Conservation (phyloP, 208 protist genomes). For the Leishmania major region DNA sequence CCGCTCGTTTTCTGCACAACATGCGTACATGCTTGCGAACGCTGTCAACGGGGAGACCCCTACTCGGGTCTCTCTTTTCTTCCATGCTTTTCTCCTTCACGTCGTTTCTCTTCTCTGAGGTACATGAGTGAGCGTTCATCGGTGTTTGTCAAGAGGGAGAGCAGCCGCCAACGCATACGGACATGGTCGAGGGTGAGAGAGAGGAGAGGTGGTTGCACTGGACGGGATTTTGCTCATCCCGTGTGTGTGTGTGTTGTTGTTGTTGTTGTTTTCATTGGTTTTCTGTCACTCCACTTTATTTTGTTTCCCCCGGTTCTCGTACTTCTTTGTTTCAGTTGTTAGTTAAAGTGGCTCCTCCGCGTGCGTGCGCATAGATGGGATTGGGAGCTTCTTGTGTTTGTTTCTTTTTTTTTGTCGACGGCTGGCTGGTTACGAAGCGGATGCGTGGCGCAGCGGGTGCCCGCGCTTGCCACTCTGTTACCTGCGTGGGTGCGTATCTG, state of each 20-base stretch:
- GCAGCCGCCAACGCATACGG: neutral
- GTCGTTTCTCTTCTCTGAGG: neutral
- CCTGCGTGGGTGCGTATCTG: neutral
- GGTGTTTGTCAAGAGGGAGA: neutral
- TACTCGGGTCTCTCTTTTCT: neutral
- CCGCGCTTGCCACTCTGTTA: neutral
- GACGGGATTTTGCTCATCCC: neutral
- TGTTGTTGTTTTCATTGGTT: neutral
- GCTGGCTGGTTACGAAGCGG: neutral
- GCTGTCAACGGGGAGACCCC: neutral
- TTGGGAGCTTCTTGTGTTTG: neutral
- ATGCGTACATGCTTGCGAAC: neutral
- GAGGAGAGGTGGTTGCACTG: neutral
- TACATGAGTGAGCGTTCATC: neutral
- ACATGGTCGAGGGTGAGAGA: neutral
- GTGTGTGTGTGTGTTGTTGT: neutral
- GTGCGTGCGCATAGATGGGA: neutral
- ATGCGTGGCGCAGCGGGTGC: neutral
- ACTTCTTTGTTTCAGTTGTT: neutral
- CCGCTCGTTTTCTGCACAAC: neutral
- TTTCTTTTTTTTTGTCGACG: neutral
- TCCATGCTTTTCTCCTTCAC: neutral
- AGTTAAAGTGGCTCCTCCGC: neutral
- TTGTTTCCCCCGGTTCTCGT: neutral
- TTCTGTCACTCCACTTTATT: neutral